Conservation (phyloP, 2,329 filamentous ascomycete genomes). For the Xylaria sp. region DNA sequence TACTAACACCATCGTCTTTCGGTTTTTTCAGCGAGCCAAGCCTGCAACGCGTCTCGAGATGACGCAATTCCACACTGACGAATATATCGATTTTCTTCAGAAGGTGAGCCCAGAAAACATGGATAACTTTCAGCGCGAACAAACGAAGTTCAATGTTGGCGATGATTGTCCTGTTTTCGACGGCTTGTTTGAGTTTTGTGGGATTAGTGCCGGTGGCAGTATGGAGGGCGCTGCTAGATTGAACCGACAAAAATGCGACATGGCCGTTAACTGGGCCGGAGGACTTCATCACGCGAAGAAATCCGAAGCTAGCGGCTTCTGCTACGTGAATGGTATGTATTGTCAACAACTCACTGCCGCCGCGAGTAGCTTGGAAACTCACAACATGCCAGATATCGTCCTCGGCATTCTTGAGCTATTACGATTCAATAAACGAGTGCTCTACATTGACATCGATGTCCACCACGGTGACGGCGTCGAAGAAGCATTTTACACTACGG, state of each 20-base stretch:
- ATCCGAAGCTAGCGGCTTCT: conserved; percentile 94
- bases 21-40: conserved; percentile 74
- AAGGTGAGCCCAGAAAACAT: conserved; percentile 99
- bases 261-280: conserved; percentile 98
- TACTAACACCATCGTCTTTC: conserved; percentile 24
- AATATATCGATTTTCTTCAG: conserved; percentile 94
- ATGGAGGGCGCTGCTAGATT: conserved; percentile 93
- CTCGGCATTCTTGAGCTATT: conserved; percentile 93
- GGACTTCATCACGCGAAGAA: conserved; percentile 98
- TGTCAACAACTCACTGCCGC: neutral
- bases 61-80: conserved; percentile 91
- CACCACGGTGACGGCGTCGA: conserved; percentile 95
- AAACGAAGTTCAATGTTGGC: conserved; percentile 92
- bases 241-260: conserved; percentile 91
- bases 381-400: conserved; percentile 79
- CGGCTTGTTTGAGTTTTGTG: conserved; percentile 96
- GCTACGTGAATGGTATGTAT: conserved; percentile 90
- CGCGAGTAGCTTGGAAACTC: conserved; percentile 55
- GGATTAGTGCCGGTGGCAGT: conserved; percentile 91
- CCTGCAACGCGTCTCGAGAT: conserved; percentile 90
- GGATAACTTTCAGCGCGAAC: conserved; percentile 90
- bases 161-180: conserved; percentile 99
- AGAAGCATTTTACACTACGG: conserved; percentile 91
- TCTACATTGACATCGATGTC: conserved; percentile 97
- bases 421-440: conserved; percentile 88